These are phyloP conservation scores for Calycina marina DNA, from an alignment of 2,329 filamentous ascomycete species.

Conservation along the genomic window DNA sequence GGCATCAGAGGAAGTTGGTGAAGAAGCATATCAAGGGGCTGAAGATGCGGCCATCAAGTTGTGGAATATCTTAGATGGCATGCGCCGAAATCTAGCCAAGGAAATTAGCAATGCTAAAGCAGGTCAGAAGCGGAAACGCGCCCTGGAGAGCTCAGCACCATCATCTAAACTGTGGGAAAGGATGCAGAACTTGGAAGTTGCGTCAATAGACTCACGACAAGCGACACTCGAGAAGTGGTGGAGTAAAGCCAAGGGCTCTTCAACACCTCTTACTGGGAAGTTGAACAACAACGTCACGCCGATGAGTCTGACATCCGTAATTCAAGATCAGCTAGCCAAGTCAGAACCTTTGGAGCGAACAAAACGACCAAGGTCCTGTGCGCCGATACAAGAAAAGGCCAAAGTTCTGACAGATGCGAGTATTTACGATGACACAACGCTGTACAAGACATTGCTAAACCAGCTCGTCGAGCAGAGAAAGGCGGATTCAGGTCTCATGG, in stretches of 20 bases:
- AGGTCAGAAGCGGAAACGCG: constrained; percentile 48
- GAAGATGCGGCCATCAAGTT: constrained; percentile 76
- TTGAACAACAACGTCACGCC: constrained; percentile 35
- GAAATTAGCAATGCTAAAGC: constrained; percentile 28
- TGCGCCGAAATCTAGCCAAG: constrained; percentile 45
- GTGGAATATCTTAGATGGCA: constrained; percentile 63
- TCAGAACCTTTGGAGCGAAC: constrained; percentile 56
- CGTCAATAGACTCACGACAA: constrained; percentile 45
- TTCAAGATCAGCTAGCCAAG: constrained; percentile 53
- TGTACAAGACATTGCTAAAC: constrained; percentile 86
- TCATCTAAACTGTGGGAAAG: constrained; percentile 57
- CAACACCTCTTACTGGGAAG: constrained; percentile 41
- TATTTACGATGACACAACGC: constrained; percentile 87
- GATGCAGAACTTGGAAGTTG: constrained; percentile 51
- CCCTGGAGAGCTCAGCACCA: constrained; percentile 37
- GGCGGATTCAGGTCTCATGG: constrained; percentile 40
- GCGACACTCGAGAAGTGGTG: constrained; percentile 83
- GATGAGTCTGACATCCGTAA: constrained; percentile 50
- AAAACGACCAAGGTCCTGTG: constrained; percentile 60
- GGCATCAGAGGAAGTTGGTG: constrained; percentile 24
- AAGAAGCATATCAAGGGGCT: constrained; percentile 52
- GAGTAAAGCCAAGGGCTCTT: constrained; percentile 52
- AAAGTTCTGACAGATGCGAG: constrained; percentile 41
- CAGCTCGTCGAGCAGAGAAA: constrained; percentile 85
- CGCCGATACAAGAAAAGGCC: constrained; percentile 49